Evolutionary conservation across 2,329 filamentous ascomycete species (phyloP), one percentile per base, ranked within the genome.

Genomic region (Grosmannia clavigera): DNA sequence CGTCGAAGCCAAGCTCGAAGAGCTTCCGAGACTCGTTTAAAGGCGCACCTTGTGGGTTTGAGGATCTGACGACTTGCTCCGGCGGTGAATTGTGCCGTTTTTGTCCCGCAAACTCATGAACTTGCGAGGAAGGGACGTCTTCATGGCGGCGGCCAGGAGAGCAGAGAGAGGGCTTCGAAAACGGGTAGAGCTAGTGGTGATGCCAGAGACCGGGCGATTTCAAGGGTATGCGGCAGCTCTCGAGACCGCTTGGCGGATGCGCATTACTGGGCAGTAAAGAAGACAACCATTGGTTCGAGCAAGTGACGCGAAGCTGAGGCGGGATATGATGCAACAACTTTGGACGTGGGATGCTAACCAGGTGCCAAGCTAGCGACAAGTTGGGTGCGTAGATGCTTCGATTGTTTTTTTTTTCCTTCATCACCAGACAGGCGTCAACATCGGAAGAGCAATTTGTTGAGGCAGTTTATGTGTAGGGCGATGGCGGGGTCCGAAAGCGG

Each of bases 61-160:
- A 25, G 79, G 76, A 60, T 83, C 80, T 25, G 76, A 75, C 55
- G 81, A 83, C 66, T 80, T 82, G 67, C 76, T 78, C 62, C 81
- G 78, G 61, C 75, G 75, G 65, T 82, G 79, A 46, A 70, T 65
- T 62, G 70, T 65, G 62, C 74, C 76, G 70, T 77, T 78, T 73
- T 82, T 90, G 67, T 89, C 87, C 65, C 86, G 82, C 66, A 86
- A 78, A 71, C 82, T 88, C 62, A 88, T 82, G 70, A 90, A 85
- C 67, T 86, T 84, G 69, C 81, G 84, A 56, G 78, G 78, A 62
- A 80, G 73, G 64, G 76, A 68, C 54, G 68, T 72, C 72, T 80
- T 82, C 77, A 82, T 82, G 68, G 65, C 77, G 68, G 62, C 64
- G 59, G n/a, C 38, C 29, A 31, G n/a, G 59, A 51, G 48, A 7